Conservation (phyloP, 768 basidiomycete genomes). For the Suillus clintonianus region DNA sequence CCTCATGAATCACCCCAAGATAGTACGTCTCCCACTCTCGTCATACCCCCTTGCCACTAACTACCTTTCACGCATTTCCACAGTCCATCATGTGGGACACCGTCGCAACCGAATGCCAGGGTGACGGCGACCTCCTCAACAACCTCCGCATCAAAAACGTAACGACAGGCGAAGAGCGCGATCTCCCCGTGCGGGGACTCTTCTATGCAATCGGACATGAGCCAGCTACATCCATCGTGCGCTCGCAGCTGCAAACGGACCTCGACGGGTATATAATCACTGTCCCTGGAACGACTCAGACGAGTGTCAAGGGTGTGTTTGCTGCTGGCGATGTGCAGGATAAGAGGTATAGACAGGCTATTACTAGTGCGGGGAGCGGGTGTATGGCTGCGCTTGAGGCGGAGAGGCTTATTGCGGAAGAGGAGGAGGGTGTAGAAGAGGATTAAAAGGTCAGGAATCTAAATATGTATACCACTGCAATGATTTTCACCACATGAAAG, state of each 20-base stretch:
- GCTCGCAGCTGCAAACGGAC: slow-evolving; percentile 86
- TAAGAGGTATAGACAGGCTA: slow-evolving; percentile 93
- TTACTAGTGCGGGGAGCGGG: slow-evolving; percentile 90
- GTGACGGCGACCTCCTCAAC: slow-evolving; percentile 91
- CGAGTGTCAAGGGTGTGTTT: slow-evolving; percentile 92
- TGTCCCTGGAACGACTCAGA: slow-evolving; percentile 93
- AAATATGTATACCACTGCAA: background rate
- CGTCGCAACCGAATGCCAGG: slow-evolving; percentile 88
- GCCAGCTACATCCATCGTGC: slow-evolving; percentile 87
- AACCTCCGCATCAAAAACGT: slow-evolving; percentile 85
- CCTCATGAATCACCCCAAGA: slow-evolving; percentile 84
- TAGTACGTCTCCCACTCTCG: slow-evolving; percentile 51
- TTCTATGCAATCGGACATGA: slow-evolving; percentile 98
- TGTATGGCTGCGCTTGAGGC: slow-evolving; percentile 98
- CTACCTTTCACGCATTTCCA: background rate
- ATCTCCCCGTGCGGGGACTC: slow-evolving; percentile 86
- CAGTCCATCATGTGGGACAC: slow-evolving; percentile 93
- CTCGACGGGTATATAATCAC: slow-evolving; percentile 95
- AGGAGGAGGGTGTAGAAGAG: slow-evolving; percentile 59
- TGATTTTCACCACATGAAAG: background rate
- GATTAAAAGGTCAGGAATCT: slow-evolving; percentile 11
- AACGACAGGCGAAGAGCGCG: slow-evolving; percentile 75
- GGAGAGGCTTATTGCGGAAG: slow-evolving; percentile 89
- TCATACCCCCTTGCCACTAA: background rate
- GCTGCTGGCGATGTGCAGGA: slow-evolving; percentile 99